Conservation (phyloP, 2,329 filamentous ascomycete genomes). For the Botrytis sinoallii region DNA sequence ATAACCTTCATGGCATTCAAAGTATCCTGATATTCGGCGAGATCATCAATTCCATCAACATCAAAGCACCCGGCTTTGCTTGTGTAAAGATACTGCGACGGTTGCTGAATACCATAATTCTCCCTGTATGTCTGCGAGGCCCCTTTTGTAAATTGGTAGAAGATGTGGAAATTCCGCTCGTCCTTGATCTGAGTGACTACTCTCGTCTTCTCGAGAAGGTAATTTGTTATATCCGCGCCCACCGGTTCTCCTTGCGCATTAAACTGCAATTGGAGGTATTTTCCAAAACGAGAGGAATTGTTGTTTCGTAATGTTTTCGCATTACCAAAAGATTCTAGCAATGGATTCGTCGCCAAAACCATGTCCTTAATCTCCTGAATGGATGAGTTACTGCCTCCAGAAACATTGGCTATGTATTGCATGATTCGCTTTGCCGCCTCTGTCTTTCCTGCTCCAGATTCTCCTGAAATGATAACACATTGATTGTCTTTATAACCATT, state of each 20-base stretch:
- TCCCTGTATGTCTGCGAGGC: slow-evolving; percentile 84
- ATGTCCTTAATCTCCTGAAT: slow-evolving; percentile 99
- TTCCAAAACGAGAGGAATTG: slow-evolving; percentile 97
- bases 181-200: slow-evolving; percentile 93
- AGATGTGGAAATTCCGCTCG: slow-evolving; percentile 98
- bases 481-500: slow-evolving; percentile 99
- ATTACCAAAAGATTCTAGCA: slow-evolving; percentile 97
- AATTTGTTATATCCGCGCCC: slow-evolving; percentile 97
- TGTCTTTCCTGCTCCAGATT: slow-evolving; percentile 97
- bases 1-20: slow-evolving; percentile 94
- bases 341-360: slow-evolving; percentile 95
- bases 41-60: slow-evolving; percentile 89
- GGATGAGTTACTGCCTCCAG: slow-evolving; percentile 66
- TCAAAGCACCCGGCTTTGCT: slow-evolving; percentile 93
- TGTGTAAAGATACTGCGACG: slow-evolving; percentile 90
- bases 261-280: slow-evolving; percentile 97
- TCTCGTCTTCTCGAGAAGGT: slow-evolving; percentile 89
- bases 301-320: slow-evolving; percentile 98
- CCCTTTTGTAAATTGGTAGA: slow-evolving; percentile 97
- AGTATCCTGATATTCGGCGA: slow-evolving; percentile 84
- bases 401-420: slow-evolving; percentile 99
- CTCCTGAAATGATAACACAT: slow-evolving; percentile 98
- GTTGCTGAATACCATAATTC: slow-evolving; percentile 85
- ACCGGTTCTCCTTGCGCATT: slow-evolving; percentile 87
- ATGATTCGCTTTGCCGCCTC: slow-evolving; percentile 98